phyloP scores from a whole-genome alignment of 2,329 filamentous ascomycete species.

The Mariannaea elegans region DNA sequence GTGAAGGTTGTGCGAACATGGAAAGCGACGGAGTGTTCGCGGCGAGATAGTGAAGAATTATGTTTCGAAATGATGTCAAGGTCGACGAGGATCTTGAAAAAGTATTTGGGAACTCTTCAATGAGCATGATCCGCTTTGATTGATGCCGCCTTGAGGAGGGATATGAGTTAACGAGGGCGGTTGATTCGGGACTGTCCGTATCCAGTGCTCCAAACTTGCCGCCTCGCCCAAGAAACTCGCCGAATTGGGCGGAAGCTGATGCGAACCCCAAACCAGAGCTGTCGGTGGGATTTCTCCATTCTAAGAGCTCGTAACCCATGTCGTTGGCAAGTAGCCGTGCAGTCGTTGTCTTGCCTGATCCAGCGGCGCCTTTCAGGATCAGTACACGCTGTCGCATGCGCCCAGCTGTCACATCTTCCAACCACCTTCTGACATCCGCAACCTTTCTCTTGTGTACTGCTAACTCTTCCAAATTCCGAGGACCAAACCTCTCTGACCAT shows the following conservation, averaged over 20 bases:
- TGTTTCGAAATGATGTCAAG: slow-evolving; percentile 76
- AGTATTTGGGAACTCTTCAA: slow-evolving; percentile 86
- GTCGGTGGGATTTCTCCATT: slow-evolving; percentile 87
- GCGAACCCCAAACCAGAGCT: slow-evolving; percentile 68
- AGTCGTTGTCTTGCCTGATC: slow-evolving; percentile 92
- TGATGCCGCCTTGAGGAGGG: slow-evolving; percentile 23
- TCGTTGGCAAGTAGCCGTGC: slow-evolving; percentile 79
- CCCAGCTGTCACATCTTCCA: slow-evolving; percentile 77
- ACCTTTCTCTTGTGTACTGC: slow-evolving; percentile 97
- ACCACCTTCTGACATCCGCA: slow-evolving; percentile 82
- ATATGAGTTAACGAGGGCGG: slow-evolving; percentile 36
- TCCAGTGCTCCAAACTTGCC: slow-evolving; percentile 82
- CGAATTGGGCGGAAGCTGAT: slow-evolving; percentile 83
- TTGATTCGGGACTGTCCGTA: slow-evolving; percentile 43
- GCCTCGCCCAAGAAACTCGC: slow-evolving; percentile 87
- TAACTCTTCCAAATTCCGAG: slow-evolving; percentile 79
- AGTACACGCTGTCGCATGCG: slow-evolving; percentile 75
- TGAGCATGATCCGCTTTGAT: slow-evolving; percentile 68
- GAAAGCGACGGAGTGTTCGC: slow-evolving; percentile 68
- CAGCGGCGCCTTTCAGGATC: slow-evolving; percentile 88
- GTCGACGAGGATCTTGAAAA: slow-evolving; percentile 72
- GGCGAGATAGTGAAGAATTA: slow-evolving; percentile 79
- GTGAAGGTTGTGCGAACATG: slow-evolving; percentile 53
- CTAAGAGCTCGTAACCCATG: slow-evolving; percentile 80
- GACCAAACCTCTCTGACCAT: slow-evolving; percentile 89